Base-by-base conservation (phyloP, 176 grass and related monocot species). In the Oryza longistaminata region DNA sequence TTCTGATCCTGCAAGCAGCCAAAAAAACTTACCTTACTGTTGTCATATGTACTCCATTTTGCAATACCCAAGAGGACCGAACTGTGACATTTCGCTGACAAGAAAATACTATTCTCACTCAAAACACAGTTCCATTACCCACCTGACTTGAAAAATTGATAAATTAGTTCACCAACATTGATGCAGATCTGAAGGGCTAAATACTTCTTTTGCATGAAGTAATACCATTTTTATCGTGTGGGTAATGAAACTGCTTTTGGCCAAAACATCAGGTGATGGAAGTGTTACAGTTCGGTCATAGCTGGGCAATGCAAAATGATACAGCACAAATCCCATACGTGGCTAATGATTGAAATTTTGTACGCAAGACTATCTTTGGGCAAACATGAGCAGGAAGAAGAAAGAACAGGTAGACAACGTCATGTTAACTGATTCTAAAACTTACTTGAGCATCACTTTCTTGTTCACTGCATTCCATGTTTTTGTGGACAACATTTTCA, bases 401-500 rank as follows among this genome's bases (percentile, higher is more conserved):
- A 24, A 68, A 3, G 33, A 71, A 31, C 9, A 71, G 31, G 13
- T 26, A 69, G 3, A 77, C 29, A 73, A 37, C 9, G 22, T 26
- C 61, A 66, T 80, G 40, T 40, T 74, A 7, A 73, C 19, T 86
- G 40, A 35, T 88, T 69, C 34, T 64, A 78, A 75, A 90, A 90
- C 97, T 94, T 92, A 99, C 97, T 90, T 96, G 93, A 83, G 97
- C 97, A 85, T 99, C 97, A 84, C 93, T 99, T 78, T 91, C 89
- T 85, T 96, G 93, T 62, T 96, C 97, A 52, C 93, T 96, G 83
- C 69, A 78, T 79, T 99, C 92, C 37, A 74, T 94, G 77, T 72
- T 91, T 86, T 84, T 92, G 22, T 9, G 35, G 79, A 79, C 39
- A 3, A 66, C 68, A 81, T 77, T 72, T 78, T 76, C 68, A 49